Base-by-base conservation (phyloP, 108 stramenopile species). In the Nitzschia sp. region DNA sequence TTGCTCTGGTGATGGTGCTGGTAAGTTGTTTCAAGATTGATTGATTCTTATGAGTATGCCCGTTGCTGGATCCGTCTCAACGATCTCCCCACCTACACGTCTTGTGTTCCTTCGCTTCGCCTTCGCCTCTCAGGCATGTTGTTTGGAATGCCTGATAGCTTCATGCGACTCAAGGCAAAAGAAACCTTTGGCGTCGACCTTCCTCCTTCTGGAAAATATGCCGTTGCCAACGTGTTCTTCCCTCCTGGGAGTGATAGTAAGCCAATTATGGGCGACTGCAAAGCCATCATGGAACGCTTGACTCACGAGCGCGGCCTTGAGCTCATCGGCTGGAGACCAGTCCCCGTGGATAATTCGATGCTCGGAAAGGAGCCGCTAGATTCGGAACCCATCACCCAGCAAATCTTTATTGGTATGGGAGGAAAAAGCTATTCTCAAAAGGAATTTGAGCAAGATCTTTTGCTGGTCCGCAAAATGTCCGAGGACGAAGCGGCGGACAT, bases 161-260 rank as follows among this genome's bases (percentile, higher is more conserved):
- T 99, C 82, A 86, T 98, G 84, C 86, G 97, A 29, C 52, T 80
- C 53, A 80, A 91, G 66, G 96, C 95, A 35, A 73, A 85, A 63
- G 85, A 87, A 69, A 72, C 80, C 19, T 86, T 92, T 52, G 81
- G 81, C n/a, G 72, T 63, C 17, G 76, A 86, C 16, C 95, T 99
- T 28, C 96, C 96, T 38, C 46, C 85, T 9, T 48, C 65, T 52
- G 96, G 95, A 29, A 70, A 97, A 46, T 97, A 96, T 69, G 96
- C 96, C 26, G 96, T 94, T 27, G 96, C 90, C 30, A 98, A 96
- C 64, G 79, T 97, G 35, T 98, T 99, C 77, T 90, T 97, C 66
- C 93, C 96, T 48, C 91, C 88, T 59, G 87, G 86, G 59, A 85
- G 87, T 66, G 88, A 89, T 26, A 80, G 88, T 36, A 69, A 69